phyloP scores from a whole-genome alignment of 1,139 yeast genomes.

The Taphrina sp. region DNA sequence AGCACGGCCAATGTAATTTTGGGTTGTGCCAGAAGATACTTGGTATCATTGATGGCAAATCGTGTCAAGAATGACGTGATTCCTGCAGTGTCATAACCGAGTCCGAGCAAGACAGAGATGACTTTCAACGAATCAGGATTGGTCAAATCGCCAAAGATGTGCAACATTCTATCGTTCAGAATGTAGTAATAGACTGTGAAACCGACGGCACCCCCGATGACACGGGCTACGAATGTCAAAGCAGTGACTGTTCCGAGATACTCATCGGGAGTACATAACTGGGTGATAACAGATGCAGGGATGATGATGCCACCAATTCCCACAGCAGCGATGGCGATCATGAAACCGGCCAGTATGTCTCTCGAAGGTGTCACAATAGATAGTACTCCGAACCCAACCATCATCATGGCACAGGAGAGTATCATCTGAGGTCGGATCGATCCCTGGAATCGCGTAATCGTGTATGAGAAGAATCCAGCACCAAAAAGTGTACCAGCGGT shows the following conservation, averaged over 20 bases:
- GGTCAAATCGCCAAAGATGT: constrained; percentile 8
- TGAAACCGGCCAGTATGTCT: constrained; percentile 27
- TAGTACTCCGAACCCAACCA: constrained; percentile 22
- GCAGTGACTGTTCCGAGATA: constrained; percentile 29
- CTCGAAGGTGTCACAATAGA: constrained; percentile 6
- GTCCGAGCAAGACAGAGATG: neutral
- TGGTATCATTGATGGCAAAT: constrained; percentile 17
- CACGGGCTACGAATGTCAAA: constrained; percentile 28
- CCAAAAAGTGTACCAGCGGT: constrained; percentile 24
- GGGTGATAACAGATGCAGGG: constrained; percentile 30
- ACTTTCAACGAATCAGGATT: constrained; percentile 16
- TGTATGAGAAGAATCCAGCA: constrained; percentile 31
- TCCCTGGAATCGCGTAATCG: constrained; percentile 28
- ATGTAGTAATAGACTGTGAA: constrained; percentile 30
- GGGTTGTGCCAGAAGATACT: constrained; percentile 5
- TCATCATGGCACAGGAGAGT: constrained; percentile 21
- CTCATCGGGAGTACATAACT: constrained; percentile 29
- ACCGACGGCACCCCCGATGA: constrained; percentile 30
- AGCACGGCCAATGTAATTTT: neutral
- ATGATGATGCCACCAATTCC: constrained; percentile 30
- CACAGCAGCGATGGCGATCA: constrained; percentile 19
- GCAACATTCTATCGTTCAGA: constrained; percentile 7
- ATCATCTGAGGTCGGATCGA: constrained; percentile 27
- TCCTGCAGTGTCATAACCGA: constrained; percentile 2
- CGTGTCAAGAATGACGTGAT: constrained; percentile 6